phyloP scores from a whole-genome alignment of 2,329 filamentous ascomycete species.

The Metarhizium album region DNA sequence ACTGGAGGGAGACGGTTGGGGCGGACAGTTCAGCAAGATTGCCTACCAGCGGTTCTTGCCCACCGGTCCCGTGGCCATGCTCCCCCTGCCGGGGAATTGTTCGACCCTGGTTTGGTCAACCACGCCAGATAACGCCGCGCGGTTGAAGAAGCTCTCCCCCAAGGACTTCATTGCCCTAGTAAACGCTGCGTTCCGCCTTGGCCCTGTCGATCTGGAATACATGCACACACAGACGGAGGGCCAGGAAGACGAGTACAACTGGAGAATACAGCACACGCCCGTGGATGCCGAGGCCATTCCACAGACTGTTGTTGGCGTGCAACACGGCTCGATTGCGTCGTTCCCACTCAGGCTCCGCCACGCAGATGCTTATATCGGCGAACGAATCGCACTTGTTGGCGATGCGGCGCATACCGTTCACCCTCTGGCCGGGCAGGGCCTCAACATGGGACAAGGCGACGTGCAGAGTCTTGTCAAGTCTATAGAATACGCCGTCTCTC shows the following conservation, averaged over 20 bases:
- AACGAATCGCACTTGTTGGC: constrained; percentile 83
- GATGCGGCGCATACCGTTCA: constrained; percentile 95
- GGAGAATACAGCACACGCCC: constrained; percentile 65
- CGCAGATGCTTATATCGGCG: constrained; percentile 84
- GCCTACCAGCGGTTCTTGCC: constrained; percentile 95
- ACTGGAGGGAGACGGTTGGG: constrained; percentile 51
- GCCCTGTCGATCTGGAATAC: constrained; percentile 68
- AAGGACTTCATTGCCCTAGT: constrained; percentile 76
- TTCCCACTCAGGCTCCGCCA: constrained; percentile 89
- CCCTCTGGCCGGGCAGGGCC: constrained; percentile 84
- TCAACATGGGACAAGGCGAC: constrained; percentile 89
- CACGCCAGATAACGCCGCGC: constrained; percentile 65
- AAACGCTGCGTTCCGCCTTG: constrained; percentile 84
- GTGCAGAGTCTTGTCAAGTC: constrained; percentile 66
- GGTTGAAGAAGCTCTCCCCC: constrained; percentile 63
- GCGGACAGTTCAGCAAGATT: constrained; percentile 49
- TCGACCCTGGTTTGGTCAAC: constrained; percentile 94
- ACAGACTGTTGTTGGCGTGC: constrained; percentile 56
- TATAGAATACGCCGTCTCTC: constrained; percentile 64
- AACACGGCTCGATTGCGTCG: constrained; percentile 70
- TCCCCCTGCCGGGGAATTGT: constrained; percentile 74
- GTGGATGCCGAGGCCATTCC: constrained; percentile 47
- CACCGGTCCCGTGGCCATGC: constrained; percentile 80
- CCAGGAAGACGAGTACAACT: constrained; percentile 68
- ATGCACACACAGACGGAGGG: constrained; percentile 55